A percentile compares a stretch with the other conserved stretches of the same genome.
Evolutionary conservation across 192 early-diverging fungal species (phyloP).

Genomic region (Coemansia sp.): DNA sequence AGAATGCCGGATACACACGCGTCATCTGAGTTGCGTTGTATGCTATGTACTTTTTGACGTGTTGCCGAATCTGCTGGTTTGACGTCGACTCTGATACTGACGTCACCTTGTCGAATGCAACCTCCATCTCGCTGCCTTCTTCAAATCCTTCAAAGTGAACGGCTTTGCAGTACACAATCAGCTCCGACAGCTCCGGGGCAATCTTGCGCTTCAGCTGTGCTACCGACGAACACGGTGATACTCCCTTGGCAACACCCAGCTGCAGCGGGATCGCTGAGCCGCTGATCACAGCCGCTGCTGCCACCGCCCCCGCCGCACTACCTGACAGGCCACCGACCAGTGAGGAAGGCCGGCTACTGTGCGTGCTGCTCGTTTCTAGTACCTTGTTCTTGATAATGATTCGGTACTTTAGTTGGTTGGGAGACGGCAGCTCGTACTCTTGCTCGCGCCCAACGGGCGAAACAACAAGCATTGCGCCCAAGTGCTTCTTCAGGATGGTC

Average conservation of each 20-base stretch:
- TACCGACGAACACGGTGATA: slow-evolving; percentile 29
- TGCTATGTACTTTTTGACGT: slow-evolving; percentile 54
- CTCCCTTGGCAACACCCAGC: slow-evolving; percentile 4
- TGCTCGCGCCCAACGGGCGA: slow-evolving; percentile 26
- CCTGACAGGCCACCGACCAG: slow-evolving; percentile 1
- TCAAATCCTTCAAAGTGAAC: slow-evolving; percentile 60
- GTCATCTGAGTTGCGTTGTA: slow-evolving; percentile 63
- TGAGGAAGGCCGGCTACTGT: slow-evolving; percentile 13
- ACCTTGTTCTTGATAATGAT: slow-evolving; percentile 76
- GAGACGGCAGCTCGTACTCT: slow-evolving; percentile 63
- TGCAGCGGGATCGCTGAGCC: neutral
- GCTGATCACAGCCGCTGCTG: neutral
- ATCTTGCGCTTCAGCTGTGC: slow-evolving; percentile 52
- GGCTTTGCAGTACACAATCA: slow-evolving; percentile 64
- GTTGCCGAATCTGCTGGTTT: slow-evolving; percentile 54
- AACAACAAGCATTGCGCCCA: slow-evolving; percentile 68
- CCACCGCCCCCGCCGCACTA: neutral
- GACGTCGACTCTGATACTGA: slow-evolving; percentile 74
- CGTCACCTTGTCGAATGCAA: slow-evolving; percentile 62
- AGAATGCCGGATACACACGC: slow-evolving; percentile 77
- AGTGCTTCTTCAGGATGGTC: slow-evolving; percentile 57
- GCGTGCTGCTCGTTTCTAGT: slow-evolving; percentile 10
- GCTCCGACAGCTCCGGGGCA: slow-evolving; percentile 57
- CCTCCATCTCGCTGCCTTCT: slow-evolving; percentile 39
- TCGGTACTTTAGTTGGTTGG: slow-evolving; percentile 63